Conservation (phyloP, 139 green algal species). For the Chlorella sp. region DNA sequence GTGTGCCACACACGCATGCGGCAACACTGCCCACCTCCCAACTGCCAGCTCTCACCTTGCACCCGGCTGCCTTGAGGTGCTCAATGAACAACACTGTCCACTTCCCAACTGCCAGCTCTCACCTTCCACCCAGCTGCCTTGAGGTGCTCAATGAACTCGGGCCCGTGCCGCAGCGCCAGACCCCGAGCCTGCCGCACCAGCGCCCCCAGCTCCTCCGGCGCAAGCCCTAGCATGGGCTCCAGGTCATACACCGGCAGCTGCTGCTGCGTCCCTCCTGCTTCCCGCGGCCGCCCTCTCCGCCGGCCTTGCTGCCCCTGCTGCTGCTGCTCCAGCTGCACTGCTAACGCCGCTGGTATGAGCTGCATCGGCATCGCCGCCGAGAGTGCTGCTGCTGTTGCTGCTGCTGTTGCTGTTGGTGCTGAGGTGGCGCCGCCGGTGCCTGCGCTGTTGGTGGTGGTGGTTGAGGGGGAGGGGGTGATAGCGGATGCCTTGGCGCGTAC, state of each 20-base stretch:
- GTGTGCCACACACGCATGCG: too few species aligned
- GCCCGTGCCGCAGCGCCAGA: not conserved
- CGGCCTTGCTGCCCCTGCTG: too few species aligned
- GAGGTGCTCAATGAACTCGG: conserved; percentile 2
- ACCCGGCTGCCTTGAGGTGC: not conserved
- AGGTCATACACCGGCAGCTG: not conserved
- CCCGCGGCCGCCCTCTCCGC: too few species aligned
- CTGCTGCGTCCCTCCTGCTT: too few species aligned
- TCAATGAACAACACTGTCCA: not conserved
- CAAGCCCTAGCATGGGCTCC: not conserved
- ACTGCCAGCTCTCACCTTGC: not conserved
- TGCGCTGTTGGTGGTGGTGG: not conserved
- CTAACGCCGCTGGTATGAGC: not conserved
- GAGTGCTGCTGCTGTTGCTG: conserved; percentile 12
- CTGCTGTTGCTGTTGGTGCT: not conserved
- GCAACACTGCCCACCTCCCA: not conserved
- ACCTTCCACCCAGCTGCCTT: conserved; percentile 8
- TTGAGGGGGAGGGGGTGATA: not conserved
- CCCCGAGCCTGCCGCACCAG: not conserved
- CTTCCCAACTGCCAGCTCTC: not conserved
- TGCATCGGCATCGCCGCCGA: not conserved
- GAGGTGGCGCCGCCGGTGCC: not conserved
- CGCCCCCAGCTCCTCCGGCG: not conserved
- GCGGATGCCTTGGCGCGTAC: not conserved
- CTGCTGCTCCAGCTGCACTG: too few species aligned